Evolutionary conservation across 305 asterid genomes (phyloP), one percentile per base, ranked within the genome.

Genomic region (Plantago lanceolata): DNA sequence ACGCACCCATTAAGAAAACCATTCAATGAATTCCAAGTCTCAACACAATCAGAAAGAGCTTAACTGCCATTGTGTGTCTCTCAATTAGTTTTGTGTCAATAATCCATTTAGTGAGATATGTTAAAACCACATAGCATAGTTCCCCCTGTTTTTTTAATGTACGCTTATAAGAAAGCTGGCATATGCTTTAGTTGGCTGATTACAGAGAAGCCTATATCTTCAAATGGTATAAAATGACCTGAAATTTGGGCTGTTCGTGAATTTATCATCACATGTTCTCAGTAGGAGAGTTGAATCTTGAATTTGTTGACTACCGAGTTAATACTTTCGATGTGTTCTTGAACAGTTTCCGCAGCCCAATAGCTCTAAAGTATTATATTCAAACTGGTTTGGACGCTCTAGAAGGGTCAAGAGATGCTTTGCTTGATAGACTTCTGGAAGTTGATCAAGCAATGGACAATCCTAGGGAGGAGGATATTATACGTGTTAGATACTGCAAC

Each of bases 331-430:
- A 35, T 72, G 64, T 73, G 78, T 57, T 71, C 66, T 65, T 54
- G 45, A 57, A 64, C 93, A 93, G 97, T 78, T 90, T 87, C 70
- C 83, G 85, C 74, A 90, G 95, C 86, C 77, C 82, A 68, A 77
- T 86, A 65, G 61, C 85, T 54, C 70, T 93, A 40, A 85, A 84
- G 69, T 87, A 84, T 79, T 85, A 81, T 66, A 73, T 93, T 75
- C 94, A 93, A 82, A 87, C 96, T 71, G 89, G 95, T 67, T 67
- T 90, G 84, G 95, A 84, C 83, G 76, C 86, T 64, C 77, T 93
- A 74, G 94, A 88, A 76, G 91, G 68, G 69, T 87, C 92, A 5
- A 82, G 99, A 81, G 79, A 74, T 69, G 76, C 76, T 69, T 78
- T 93, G 59, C 81, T 93, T 67, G 86, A 80, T 72, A 85, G 81